phyloP scores from a whole-genome alignment of 352 stramenopile species.

The Lagenidium giganteum region DNA sequence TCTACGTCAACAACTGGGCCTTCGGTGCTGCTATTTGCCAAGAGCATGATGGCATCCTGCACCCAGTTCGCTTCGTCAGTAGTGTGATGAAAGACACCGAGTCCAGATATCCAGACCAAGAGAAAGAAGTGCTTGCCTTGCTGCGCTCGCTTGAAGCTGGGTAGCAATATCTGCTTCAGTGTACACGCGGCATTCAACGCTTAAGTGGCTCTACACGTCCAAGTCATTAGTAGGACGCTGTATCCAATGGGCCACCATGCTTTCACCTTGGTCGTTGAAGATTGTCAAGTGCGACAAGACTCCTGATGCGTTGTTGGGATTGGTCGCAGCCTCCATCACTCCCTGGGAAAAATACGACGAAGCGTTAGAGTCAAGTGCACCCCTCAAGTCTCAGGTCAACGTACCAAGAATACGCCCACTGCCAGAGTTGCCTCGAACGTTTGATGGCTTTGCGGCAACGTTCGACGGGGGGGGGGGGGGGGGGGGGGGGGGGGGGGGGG shows the following conservation, averaged over 20 bases:
- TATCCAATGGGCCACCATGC: constrained; percentile 8
- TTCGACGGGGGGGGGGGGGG: too few relatives aligned
- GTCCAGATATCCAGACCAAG: constrained; percentile 1
- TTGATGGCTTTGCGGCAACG: too few relatives aligned
- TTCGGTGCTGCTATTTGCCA: constrained; percentile 15
- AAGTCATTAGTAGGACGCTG: constrained; percentile 7
- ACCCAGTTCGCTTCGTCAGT: constrained; percentile 10
- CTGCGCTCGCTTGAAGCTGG: neutral
- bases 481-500: too few relatives aligned
- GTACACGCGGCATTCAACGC: constrained; percentile 8
- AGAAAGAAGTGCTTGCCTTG: constrained; percentile 12
- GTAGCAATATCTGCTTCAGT: constrained; percentile 5
- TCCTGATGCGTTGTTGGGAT: neutral
- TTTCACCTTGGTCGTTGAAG: constrained; percentile 10
- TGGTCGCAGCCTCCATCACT: constrained; percentile 6
- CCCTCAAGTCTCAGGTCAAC: too few relatives aligned
- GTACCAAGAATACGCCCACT: too few relatives aligned
- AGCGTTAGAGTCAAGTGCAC: too few relatives aligned
- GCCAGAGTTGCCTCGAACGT: too few relatives aligned
- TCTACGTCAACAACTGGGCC: constrained; percentile 13
- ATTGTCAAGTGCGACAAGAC: constrained; percentile 7
- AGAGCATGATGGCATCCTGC: constrained; percentile 9
- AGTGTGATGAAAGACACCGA: constrained; percentile 14
- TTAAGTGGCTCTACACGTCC: constrained; percentile 13
- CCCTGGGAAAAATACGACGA: neutral